phyloP scores from a whole-genome alignment of 2,329 filamentous ascomycete genomes.

The Fusarium devonianum region DNA sequence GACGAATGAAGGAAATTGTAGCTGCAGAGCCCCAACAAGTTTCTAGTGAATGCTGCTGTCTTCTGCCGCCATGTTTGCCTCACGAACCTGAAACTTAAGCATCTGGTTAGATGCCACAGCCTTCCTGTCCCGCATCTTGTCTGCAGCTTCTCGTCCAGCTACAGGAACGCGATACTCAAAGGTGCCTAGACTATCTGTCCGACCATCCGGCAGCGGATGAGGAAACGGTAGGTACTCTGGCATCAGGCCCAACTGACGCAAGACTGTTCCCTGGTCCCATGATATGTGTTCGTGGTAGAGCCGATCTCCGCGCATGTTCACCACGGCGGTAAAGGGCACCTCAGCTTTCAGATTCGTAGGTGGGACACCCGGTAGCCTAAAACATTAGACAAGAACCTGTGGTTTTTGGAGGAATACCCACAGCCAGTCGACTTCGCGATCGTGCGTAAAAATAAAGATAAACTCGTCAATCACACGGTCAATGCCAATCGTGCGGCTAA shows the following conservation, averaged over 20 bases:
- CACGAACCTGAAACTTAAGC: constrained; percentile 38
- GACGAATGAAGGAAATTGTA: no score
- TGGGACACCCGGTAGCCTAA: constrained; percentile 60
- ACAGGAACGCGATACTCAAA: constrained; percentile 47
- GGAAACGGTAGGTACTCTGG: constrained; percentile 69
- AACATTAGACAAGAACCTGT: background rate
- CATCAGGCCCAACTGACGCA: constrained; percentile 66
- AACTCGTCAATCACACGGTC: constrained; percentile 79
- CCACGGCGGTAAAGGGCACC: constrained; percentile 68
- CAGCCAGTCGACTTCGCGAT: constrained; percentile 72
- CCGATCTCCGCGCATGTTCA: constrained; percentile 68
- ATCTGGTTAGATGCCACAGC: constrained; percentile 44
- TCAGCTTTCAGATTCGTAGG: constrained; percentile 61
- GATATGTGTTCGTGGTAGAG: constrained; percentile 72
- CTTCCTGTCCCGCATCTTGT: constrained; percentile 45
- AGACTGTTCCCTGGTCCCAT: constrained; percentile 71
- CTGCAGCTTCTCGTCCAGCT: constrained; percentile 42
- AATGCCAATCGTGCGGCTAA: constrained; percentile 74
- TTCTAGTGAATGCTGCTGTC: no score
- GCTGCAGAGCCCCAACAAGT: no score
- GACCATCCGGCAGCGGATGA: constrained; percentile 54
- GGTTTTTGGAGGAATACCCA: constrained; percentile 48
- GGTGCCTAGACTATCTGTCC: constrained; percentile 31
- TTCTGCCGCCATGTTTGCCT: no score
- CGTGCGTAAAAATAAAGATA: constrained; percentile 69